Base-by-base conservation (phyloP, 495 filamentous ascomycete genomes). In the Xylaria castorea region DNA sequence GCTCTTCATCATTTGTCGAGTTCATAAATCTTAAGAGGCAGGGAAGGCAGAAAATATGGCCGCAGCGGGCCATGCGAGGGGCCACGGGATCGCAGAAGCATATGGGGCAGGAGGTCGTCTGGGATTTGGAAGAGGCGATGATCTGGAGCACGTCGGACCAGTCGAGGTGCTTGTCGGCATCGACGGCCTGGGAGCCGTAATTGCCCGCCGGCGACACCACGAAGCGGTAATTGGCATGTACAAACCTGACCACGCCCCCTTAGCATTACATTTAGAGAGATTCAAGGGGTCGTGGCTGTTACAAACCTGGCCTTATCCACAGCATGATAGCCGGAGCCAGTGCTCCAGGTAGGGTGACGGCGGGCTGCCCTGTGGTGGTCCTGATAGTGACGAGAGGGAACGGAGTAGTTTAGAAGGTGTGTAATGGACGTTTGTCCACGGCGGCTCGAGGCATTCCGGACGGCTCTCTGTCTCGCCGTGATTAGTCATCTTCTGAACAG, bases 21-120 rank as follows among this genome's bases (percentile, higher is more conserved):
- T 97, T 93, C 95, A 99, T 98, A 78, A 97, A 99, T 53, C 96
- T 92, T 68, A 98, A 91, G 46, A 98, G 84, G 80, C 96, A 99
- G 16, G 96, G 92, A 53, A 98, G 85, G 80, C 96, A 99, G 78
- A 98, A 98, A 34, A 99, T 97, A 79, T 99, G 96, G 18, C 96
- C 96, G 79, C 96, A 99, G 75, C 92, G 95, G 51, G 96, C 94
- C 96, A 99, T 99, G 69, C 97, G 91, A 36, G 96, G 95, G 5
- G 96, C 96, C 7, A 97, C 93, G 0, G 96, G 95, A 46, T 88
- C 91, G 1, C 92, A 97, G 30, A 99, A 84, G 77, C 96, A 99
- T 57, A 99, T 98, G 0, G 96, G 96, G 80, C 96, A 99, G 44
- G 91, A 92, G 5, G 95, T 88, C 44, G 89, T 86, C 81, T 99